Evolutionary conservation across 2,329 filamentous ascomycete species (phyloP), one percentile per base, ranked within the genome.

Genomic region (Fusarium sp.): DNA sequence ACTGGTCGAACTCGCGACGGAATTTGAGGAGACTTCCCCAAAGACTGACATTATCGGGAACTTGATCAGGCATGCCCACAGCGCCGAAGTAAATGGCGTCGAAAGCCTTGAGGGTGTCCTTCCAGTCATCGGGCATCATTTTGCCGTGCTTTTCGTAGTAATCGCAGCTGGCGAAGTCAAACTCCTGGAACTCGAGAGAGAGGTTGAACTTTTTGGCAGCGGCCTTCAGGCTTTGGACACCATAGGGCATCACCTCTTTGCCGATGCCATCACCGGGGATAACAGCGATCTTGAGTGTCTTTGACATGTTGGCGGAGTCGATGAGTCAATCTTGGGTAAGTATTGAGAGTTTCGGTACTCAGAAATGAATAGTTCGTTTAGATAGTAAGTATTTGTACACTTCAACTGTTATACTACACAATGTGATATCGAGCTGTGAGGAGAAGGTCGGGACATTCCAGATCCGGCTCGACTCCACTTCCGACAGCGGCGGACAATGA

Each of bases 181-280:
- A 91, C 52, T 87, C 77, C 60, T 86, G 81, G 65, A 91, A 89
- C 2, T 84, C 76, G 1, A 91, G 76, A 51, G 87, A 84, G 1
- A 86, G 81, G 36, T 80, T 77, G 62, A 85, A 83, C 4, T 83
- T 75, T 19, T 79, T 72, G 24, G 81, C 81, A 2, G 85, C 77
- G 12, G 83, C 82, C 69, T 89, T 77, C 47, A 91, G 80, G 11
- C 88, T 89, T 26, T 82, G 79, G 7, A 91, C 85, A 3, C 88
- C 88, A 2, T 88, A 88, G 30, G 83, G 80, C 75, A 90, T 86
- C 12, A 92, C 89, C 75, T 92, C 90, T 2, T 84, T 84, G 3
- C 90, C 89, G 62, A 92, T 91, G 53, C 89, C 89, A 72, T 92
- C 89, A 9, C 87, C 90, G 0, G 89, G 88, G 54, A 92, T 89